Evolutionary conservation across 208 protist genomes (phyloP), one percentile per base, ranked within the genome.

Genomic region (Endotrypanum monterogeii): DNA sequence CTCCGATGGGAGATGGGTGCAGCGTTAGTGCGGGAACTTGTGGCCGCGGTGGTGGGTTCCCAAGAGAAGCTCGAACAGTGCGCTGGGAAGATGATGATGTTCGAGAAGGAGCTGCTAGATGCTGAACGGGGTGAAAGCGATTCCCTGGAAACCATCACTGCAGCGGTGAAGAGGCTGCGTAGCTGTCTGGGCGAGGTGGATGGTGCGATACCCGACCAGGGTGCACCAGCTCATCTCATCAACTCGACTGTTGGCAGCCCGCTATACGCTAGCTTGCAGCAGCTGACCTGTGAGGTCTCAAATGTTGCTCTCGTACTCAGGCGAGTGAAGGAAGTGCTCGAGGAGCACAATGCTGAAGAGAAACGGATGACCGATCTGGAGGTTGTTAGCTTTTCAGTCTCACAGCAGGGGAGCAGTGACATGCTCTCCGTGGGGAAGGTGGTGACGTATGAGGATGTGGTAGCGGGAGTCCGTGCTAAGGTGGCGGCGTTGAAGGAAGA

Each of bases 391-490:
- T 75, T 72, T 23, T 58, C 76, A 11, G 20, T 54, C 51, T 1
- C 50, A 25, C 30, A 20, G 7, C 32, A 14, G 14, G 32, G 6
- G 4, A 46, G 23, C 39, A 14, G 63, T 37, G 57, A 37, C 37
- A 32, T 8, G 3, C n/a, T 3, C 28, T 37, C 5, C 9, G 65
- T 18, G 14, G 62, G 66, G 4, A 18, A 46, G 11, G 46, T 82
- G 0, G 30, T 72, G 0, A 77, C 57, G 2, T 82, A 82, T 58
- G 48, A 77, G 51, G 71, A 82, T 57, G 73, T 82, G 32, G 71
- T 82, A 3, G 57, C 71, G 8, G 77, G 71, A 0, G 77, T 82
- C 12, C 25, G 41, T 16, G 77, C 65, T 20, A 82, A 77, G 61
- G 61, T 82, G n/a, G 60, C 39, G 12, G 70, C 77, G 25, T 28